A percentile compares a stretch with the other conserved stretches of the same genome.
phyloP scores from a whole-genome alignment of 106 monocot genomes.

The Dendrobium officinale region DNA sequence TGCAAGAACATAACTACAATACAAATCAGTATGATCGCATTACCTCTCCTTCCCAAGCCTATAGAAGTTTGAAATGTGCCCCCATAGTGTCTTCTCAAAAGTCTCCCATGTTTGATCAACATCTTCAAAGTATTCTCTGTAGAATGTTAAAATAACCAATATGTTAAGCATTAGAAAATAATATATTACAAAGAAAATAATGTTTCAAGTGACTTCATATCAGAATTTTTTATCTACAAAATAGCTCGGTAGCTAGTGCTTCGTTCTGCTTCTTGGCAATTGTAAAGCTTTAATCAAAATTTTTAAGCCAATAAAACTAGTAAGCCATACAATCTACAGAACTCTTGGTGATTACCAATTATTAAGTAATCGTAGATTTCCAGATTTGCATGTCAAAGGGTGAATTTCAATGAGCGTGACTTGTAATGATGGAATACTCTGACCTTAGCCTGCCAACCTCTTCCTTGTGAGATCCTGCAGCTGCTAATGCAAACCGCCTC shows the following conservation, averaged over 20 bases:
- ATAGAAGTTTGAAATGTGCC: slow-evolving; percentile 77
- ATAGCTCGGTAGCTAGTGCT: background rate
- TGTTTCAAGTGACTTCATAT: background rate
- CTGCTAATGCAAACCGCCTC: slow-evolving; percentile 94
- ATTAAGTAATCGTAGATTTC: background rate
- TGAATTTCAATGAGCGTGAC: background rate
- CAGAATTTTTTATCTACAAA: background rate
- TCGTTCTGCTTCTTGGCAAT: background rate
- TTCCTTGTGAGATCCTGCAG: slow-evolving; percentile 86
- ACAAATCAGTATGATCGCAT: background rate
- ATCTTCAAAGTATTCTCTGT: slow-evolving; percentile 97
- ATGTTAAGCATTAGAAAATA: background rate
- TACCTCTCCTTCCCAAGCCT: slow-evolving; percentile 92
- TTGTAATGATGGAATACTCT: background rate
- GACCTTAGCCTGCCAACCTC: slow-evolving; percentile 97
- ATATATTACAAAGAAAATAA: background rate
- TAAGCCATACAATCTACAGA: background rate
- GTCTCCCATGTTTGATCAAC: slow-evolving; percentile 96
- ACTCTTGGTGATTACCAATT: background rate
- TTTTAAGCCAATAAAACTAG: background rate
- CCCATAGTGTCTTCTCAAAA: slow-evolving; percentile 92
- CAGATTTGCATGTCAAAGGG: background rate
- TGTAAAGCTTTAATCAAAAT: background rate
- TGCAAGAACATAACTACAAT: background rate
- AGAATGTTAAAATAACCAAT: slow-evolving; percentile 6